Conservation (phyloP, 148 eudicot species). For the Cornus florida region DNA sequence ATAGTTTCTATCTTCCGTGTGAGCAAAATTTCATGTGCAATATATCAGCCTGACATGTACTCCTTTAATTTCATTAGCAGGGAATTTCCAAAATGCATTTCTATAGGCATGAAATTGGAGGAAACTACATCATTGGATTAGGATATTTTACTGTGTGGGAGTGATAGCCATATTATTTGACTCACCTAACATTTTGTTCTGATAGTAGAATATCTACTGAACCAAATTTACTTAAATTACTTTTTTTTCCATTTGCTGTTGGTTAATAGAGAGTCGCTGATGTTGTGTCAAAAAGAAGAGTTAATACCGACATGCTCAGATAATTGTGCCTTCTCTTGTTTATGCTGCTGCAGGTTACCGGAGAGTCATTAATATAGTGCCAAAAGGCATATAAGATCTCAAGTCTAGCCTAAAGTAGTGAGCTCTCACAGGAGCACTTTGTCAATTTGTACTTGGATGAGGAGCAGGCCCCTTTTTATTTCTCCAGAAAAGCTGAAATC, state of each 20-base stretch:
- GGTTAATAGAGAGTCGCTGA: neutral
- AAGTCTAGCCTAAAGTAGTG: slow-evolving; percentile 7
- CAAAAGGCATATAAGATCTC: slow-evolving; percentile 8
- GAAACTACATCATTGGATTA: no score
- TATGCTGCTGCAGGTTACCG: slow-evolving; percentile 64
- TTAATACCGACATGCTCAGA: neutral
- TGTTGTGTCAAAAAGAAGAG: neutral
- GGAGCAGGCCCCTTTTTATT: slow-evolving; percentile 5
- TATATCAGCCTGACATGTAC: neutral
- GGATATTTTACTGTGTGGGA: neutral
- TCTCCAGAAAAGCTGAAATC: slow-evolving; percentile 12
- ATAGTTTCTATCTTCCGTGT: no score
- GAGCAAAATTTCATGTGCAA: no score
- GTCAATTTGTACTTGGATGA: slow-evolving; percentile 11
- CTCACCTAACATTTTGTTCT: neutral
- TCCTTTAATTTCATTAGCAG: neutral
- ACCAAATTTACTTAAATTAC: neutral
- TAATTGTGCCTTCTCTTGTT: neutral
- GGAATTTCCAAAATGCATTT: no score
- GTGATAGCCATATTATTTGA: neutral
- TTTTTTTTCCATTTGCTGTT: neutral
- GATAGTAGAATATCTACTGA: neutral
- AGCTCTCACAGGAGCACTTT: slow-evolving; percentile 6
- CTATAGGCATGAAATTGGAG: no score
- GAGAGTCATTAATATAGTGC: slow-evolving; percentile 69